Conservation (phyloP, 2,329 filamentous ascomycete species). For the Colletotrichum salicis region DNA sequence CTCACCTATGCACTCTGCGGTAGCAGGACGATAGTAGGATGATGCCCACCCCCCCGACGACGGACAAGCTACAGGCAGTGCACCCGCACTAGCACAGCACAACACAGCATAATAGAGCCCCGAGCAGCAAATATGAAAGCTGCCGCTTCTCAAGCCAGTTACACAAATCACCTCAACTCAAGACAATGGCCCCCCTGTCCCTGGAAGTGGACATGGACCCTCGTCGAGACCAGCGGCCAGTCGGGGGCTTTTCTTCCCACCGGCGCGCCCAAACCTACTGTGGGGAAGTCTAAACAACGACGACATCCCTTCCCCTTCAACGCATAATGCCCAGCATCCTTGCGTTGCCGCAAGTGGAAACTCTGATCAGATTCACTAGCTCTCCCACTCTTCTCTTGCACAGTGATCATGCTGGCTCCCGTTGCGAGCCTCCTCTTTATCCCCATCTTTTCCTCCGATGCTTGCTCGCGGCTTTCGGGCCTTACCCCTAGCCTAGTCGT, state of each 20-base stretch:
- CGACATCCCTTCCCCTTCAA: constrained; percentile 43
- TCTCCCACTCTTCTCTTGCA: constrained; percentile 31
- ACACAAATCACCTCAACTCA: constrained; percentile 35
- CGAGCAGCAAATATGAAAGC: constrained; percentile 19
- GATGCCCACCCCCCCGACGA: not conserved
- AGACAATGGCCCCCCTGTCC: constrained; percentile 25
- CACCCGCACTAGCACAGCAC: constrained; percentile 4
- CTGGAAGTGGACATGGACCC: constrained; percentile 31
- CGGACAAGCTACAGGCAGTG: constrained; percentile 2
- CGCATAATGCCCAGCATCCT: constrained; percentile 47
- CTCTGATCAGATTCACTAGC: constrained; percentile 41
- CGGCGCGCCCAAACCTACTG: constrained; percentile 44
- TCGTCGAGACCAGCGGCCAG: constrained; percentile 29
- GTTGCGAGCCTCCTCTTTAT: constrained; percentile 39
- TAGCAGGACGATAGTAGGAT: not conserved
- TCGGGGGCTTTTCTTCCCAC: constrained; percentile 41
- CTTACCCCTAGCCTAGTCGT: constrained; percentile 32
- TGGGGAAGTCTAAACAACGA: constrained; percentile 48
- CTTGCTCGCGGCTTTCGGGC: constrained; percentile 31
- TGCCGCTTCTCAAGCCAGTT: constrained; percentile 36
- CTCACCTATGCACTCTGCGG: not conserved
- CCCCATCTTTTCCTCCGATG: constrained; percentile 34
- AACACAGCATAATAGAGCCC: not conserved
- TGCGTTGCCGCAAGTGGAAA: constrained; percentile 46
- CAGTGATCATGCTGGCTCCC: constrained; percentile 41